Conservation (phyloP, 2,329 filamentous ascomycete species). For the Trichoderma gracile region DNA sequence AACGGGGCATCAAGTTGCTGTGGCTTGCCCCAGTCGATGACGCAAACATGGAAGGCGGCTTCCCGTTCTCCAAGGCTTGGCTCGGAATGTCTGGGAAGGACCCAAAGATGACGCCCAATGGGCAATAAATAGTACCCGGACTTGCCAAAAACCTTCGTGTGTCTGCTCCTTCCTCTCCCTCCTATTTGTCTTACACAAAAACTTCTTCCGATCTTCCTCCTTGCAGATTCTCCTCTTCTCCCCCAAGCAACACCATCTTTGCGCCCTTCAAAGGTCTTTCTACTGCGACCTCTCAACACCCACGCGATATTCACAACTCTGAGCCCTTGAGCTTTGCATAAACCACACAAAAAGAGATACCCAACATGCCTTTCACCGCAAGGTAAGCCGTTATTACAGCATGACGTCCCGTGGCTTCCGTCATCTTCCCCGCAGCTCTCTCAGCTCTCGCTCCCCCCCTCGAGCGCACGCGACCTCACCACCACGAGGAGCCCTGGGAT, state of each 20-base stretch:
- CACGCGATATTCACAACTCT: neutral
- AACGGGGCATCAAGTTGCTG: neutral
- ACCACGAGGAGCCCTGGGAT: neutral
- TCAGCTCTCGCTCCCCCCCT: neutral
- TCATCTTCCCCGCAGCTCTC: slow-evolving; percentile 9
- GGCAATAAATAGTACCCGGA: slow-evolving; percentile 22
- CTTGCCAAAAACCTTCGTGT: slow-evolving; percentile 21
- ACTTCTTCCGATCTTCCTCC: neutral
- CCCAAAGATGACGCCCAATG: slow-evolving; percentile 17
- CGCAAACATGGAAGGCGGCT: slow-evolving; percentile 33
- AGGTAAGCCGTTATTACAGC: slow-evolving; percentile 49
- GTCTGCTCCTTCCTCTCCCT: neutral
- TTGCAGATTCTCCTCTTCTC: neutral
- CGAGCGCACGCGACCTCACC: neutral
- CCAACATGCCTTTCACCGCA: slow-evolving; percentile 60
- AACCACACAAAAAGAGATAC: slow-evolving; percentile 22
- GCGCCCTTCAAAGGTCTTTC: neutral
- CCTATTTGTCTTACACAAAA: neutral
- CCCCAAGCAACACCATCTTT: neutral
- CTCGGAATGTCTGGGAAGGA: slow-evolving; percentile 25
- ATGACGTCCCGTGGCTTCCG: slow-evolving; percentile 25
- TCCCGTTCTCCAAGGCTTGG: neutral
- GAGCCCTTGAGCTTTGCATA: neutral
- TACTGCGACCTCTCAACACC: neutral
- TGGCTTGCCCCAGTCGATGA: slow-evolving; percentile 37